Conservation (phyloP, 1,284 basidiomycete species). For the Sphagnurus paluster region DNA sequence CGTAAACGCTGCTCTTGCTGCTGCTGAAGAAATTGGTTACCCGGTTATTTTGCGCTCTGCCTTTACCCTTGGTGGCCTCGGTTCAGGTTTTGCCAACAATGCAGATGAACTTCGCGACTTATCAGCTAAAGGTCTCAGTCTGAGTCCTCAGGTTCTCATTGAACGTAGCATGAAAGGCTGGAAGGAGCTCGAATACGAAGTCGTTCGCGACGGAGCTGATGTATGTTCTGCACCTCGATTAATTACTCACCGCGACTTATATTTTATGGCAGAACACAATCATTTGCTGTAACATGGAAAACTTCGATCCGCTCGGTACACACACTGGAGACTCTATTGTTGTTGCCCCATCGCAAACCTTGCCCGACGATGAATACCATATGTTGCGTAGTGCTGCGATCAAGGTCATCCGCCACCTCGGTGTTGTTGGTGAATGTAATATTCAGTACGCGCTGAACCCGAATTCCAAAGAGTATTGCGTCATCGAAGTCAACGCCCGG, state of each 20-base stretch:
- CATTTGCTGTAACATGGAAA: conserved; percentile 98
- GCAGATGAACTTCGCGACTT: conserved; percentile 95
- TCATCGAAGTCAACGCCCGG: conserved; percentile 98
- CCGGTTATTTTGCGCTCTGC: conserved; percentile 98
- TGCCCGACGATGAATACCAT: conserved; percentile 98
- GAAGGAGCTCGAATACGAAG: conserved; percentile 99
- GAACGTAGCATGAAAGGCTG: conserved; percentile 99
- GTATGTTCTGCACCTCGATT: conserved; percentile 39
- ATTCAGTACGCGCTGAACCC: conserved; percentile 99
- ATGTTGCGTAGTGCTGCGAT: conserved; percentile 98
- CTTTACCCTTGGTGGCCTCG: conserved; percentile 97
- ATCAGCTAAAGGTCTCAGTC: conserved; percentile 86
- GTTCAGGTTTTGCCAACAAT: conserved; percentile 97
- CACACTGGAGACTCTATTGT: conserved; percentile 99
- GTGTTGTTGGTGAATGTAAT: conserved; percentile 98
- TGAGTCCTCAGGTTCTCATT: conserved; percentile 95
- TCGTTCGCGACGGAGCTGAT: conserved; percentile 96
- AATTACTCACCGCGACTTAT: conserved; percentile 8
- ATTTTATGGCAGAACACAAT: conserved; percentile 71
- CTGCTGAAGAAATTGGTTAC: conserved; percentile 92
- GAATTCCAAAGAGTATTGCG: conserved; percentile 90
- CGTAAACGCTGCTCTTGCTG: conserved; percentile 89
- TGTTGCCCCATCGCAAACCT: conserved; percentile 96
- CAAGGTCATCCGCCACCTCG: conserved; percentile 97
- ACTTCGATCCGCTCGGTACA: conserved; percentile 98